These are phyloP conservation scores for Podosphaera xanthii DNA, from an alignment of 2,329 filamentous ascomycete genomes.

Conservation along the genomic window DNA sequence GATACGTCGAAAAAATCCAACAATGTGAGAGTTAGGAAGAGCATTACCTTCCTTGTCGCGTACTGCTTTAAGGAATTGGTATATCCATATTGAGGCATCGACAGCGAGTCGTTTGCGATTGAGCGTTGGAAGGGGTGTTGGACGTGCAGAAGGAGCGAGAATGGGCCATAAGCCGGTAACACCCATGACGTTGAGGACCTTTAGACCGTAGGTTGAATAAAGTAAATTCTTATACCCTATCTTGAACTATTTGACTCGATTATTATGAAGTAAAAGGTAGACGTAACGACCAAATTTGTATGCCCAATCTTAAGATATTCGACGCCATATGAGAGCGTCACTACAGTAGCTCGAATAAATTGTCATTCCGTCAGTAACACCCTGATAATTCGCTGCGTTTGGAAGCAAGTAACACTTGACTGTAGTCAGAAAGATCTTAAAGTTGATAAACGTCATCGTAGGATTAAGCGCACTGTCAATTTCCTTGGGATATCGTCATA, in stretches of 20 bases:
- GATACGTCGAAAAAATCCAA: slow-evolving; percentile 94
- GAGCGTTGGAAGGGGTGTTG: slow-evolving; percentile 86
- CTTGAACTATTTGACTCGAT: background rate
- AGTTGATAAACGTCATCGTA: too few species aligned
- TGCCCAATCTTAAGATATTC: background rate
- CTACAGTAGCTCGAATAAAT: background rate
- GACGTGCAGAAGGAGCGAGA: slow-evolving; percentile 79
- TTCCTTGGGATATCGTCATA: too few species aligned
- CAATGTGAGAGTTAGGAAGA: slow-evolving; percentile 80
- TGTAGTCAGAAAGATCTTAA: too few species aligned
- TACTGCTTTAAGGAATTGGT: slow-evolving; percentile 96
- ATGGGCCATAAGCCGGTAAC: slow-evolving; percentile 96
- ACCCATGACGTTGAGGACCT: slow-evolving; percentile 41
- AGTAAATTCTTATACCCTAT: background rate
- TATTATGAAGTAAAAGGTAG: background rate
- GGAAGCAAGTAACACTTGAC: too few species aligned
- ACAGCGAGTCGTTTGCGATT: slow-evolving; percentile 92
- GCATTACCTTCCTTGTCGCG: slow-evolving; percentile 97
- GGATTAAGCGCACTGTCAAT: too few species aligned
- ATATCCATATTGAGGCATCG: slow-evolving; percentile 98
- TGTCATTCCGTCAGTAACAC: background rate
- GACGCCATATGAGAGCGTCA: background rate
- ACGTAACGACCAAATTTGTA: background rate
- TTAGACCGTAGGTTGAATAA: background rate
- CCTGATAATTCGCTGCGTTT: too few species aligned